Conservation (phyloP, 2,329 filamentous ascomycete genomes). For the Microdochium paspali region DNA sequence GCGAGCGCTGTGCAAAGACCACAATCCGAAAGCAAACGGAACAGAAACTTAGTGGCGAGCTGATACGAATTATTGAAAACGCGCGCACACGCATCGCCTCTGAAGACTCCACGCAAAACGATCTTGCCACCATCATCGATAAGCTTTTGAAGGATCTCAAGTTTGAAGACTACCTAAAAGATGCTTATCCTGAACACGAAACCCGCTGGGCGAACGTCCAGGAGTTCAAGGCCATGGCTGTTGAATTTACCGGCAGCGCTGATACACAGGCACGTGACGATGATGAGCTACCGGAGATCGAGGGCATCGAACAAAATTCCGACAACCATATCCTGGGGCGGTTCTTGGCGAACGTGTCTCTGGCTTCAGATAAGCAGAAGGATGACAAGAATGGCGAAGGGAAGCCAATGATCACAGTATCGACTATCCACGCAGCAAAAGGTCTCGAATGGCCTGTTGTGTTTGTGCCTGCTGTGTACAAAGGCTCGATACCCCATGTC, state of each 20-base stretch:
- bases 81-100: conserved; percentile 21
- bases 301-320: conserved; percentile 59
- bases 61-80: conserved; percentile 33
- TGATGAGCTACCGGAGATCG: conserved; percentile 55
- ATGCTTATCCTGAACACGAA: conserved; percentile 63
- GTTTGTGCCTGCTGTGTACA: conserved; percentile 83
- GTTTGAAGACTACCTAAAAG: conserved; percentile 66
- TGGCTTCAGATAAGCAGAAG: conserved; percentile 71
- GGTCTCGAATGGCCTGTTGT: conserved; percentile 94
- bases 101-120: conserved; percentile 17
- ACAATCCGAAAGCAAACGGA: conserved; percentile 41
- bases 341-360: conserved; percentile 82
- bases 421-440: conserved; percentile 93
- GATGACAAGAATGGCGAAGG: conserved; percentile 47
- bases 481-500: conserved; percentile 84
- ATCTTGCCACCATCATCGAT: conserved; percentile 39
- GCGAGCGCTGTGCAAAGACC: conserved; percentile 34
- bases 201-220: conserved; percentile 80
- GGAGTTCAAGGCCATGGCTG: conserved; percentile 73
- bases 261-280: conserved; percentile 38
- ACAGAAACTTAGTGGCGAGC: conserved; percentile 40
- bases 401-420: conserved; percentile 70
- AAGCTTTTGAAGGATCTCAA: conserved; percentile 54
- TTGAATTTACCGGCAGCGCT: conserved; percentile 43
- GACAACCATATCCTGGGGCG: conserved; percentile 57